Base-by-base conservation (phyloP, 2,329 filamentous ascomycete genomes). In the Xylaria sp. region DNA sequence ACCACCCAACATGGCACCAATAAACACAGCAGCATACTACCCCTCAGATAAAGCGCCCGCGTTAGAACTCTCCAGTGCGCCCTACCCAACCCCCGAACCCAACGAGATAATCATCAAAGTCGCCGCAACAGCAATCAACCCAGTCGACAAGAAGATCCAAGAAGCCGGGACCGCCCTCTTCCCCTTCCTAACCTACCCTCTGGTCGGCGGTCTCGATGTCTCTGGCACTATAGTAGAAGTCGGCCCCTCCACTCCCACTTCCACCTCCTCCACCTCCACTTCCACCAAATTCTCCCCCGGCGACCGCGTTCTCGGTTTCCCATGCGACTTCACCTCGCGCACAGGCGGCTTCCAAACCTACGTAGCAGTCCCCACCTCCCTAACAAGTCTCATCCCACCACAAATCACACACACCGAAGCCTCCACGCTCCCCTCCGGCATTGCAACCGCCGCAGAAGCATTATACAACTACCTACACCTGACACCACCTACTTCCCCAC, bases 191-290 rank as follows among this genome's bases (percentile, higher is more conserved):
- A 50, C 66, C 14, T 78, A 72, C 56, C 77, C 77, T 1, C 68
- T 60, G 5, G 65, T 74, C 21, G 66, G 75, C 17, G 76, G 77
- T 9, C 56, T 60, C 33, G 76, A 73, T 67, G 69, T 71, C 25
- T 67, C 77, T 7, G 76, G 77, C 7, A 69, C 65, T 0, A 67
- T 78, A 2, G 67, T 72, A 6, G 69, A 74, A 43, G 62, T 75
- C 33, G 75, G 75, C 2, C 14, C 63, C 2, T 31, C 28, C 28
- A 9, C 28, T 65, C 28, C 28, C 4, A 31, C 4, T 31, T 31
- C 28, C 28, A 31, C 9, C 5, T 31, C 63, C 2, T 31, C 28
- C 28, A 9, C 28, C n/a, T n/a, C n/a, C n/a, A n/a, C n/a, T n/a
- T n/a, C n/a, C 2, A 63, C 46, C 38, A 52, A 66, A 3, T 73